These are phyloP conservation scores for Chrysoporthe puriensis DNA, from an alignment of 2,329 filamentous ascomycete genomes.

Conservation along the genomic window DNA sequence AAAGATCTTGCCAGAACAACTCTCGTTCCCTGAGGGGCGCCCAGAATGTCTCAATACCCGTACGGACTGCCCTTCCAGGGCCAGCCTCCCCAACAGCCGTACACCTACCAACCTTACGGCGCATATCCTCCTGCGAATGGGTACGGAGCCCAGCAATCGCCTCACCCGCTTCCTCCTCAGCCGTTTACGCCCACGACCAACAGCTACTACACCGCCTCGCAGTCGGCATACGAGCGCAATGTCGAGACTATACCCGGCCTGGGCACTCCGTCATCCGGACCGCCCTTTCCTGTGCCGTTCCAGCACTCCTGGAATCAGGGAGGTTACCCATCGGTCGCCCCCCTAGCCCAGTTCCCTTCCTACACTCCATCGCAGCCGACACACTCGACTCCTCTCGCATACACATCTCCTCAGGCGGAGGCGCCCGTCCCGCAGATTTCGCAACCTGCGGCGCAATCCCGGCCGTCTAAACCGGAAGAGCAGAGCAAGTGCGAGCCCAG, in stretches of 20 bases:
- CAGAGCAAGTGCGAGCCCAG: conserved; percentile 7
- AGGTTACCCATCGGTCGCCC: conserved; percentile 1
- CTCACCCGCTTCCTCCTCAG: conserved; percentile 26
- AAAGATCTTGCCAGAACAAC: conserved; percentile 20
- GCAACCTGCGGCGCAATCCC: not conserved
- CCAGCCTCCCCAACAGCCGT: conserved; percentile 35
- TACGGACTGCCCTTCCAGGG: conserved; percentile 40
- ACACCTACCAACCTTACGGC: conserved; percentile 31
- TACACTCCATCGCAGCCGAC: conserved; percentile 13
- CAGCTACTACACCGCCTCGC: conserved; percentile 36
- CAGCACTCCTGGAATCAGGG: conserved; percentile 17
- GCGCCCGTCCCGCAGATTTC: not conserved
- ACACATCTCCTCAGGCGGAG: conserved; percentile 5
- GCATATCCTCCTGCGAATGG: conserved; percentile 29
- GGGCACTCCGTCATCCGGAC: conserved; percentile 34
- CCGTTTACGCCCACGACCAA: conserved; percentile 24
- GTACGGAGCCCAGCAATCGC: conserved; percentile 18
- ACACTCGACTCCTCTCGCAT: conserved; percentile 5
- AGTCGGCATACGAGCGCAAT: conserved; percentile 45
- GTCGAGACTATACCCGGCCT: conserved; percentile 44
- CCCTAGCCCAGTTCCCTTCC: conserved; percentile 16
- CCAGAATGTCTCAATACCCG: conserved; percentile 45
- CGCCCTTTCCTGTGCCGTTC: conserved; percentile 20
- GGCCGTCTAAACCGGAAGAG: not conserved
- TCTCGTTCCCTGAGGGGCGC: conserved; percentile 24